These are phyloP conservation scores for Glycine latifolia DNA, from an alignment of 306 rosid genomes.

Conservation along the genomic window DNA sequence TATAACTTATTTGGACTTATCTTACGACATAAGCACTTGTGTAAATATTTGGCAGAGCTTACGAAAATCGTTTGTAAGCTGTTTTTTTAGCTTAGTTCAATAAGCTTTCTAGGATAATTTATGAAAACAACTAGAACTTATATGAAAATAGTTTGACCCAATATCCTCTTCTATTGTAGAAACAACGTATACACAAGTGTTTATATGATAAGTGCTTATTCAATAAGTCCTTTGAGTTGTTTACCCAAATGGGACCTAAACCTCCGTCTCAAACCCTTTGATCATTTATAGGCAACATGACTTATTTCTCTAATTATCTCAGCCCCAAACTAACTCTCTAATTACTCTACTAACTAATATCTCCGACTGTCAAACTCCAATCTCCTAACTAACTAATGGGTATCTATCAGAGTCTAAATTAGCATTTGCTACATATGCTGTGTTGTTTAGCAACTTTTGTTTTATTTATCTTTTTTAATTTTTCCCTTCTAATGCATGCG, in stretches of 20 bases:
- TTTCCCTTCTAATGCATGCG: background rate
- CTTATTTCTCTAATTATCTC: background rate
- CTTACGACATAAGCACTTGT: no score
- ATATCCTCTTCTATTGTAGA: background rate
- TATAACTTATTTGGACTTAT: no score
- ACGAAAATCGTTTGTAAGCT: background rate
- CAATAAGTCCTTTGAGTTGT: background rate
- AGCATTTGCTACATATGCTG: constrained; percentile 26
- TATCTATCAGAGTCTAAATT: background rate
- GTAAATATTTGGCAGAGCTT: background rate
- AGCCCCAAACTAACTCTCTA: background rate
- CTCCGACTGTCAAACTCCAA: background rate
- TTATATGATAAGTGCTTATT: background rate
- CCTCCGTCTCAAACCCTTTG: background rate
- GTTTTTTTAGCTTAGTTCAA: background rate
- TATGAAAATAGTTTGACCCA: background rate
- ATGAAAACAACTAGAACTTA: background rate
- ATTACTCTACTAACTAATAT: background rate
- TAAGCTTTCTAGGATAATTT: background rate
- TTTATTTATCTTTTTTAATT: background rate
- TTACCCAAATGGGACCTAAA: background rate
- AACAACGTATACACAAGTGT: background rate
- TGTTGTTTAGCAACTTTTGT: background rate
- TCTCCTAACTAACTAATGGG: background rate
- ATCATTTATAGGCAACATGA: background rate